These are phyloP conservation scores for Backusella psychrophila DNA, from an alignment of 192 early-diverging fungal species.

Conservation along the genomic window DNA sequence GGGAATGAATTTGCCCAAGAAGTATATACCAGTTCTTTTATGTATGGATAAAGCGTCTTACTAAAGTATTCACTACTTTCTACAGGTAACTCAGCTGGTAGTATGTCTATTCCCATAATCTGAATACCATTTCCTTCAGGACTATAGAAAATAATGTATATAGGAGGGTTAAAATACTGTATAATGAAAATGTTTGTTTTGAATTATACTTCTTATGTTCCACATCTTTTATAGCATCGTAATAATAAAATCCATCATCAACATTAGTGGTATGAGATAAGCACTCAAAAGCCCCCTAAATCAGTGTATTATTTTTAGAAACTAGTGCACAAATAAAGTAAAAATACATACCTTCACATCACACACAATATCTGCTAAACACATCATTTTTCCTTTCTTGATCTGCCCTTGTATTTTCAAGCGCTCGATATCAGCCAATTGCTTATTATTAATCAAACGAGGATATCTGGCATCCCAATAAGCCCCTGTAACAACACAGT, in stretches of 20 bases:
- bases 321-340: neutral
- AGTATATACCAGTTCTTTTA: slow-evolving; percentile 75
- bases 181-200: neutral
- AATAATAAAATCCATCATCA: slow-evolving; percentile 88
- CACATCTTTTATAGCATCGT: slow-evolving; percentile 71
- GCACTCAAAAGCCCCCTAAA: slow-evolving; percentile 90
- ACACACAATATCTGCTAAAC: slow-evolving; percentile 90
- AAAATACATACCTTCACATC: slow-evolving; percentile 72
- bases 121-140: slow-evolving; percentile 84
- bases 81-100: slow-evolving; percentile 94
- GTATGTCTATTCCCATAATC: slow-evolving; percentile 96
- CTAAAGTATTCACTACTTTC: slow-evolving; percentile 95
- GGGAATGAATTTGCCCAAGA: neutral
- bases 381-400: slow-evolving; percentile 71
- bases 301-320: neutral
- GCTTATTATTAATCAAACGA: slow-evolving; percentile 83
- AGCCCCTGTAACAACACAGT: slow-evolving; percentile 88
- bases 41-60: slow-evolving; percentile 75
- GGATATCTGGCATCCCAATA: slow-evolving; percentile 92
- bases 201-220: slow-evolving; percentile 68
- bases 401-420: slow-evolving; percentile 43
- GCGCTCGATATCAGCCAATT: slow-evolving; percentile 69
- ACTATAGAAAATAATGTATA: slow-evolving; percentile 20
- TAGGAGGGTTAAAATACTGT: slow-evolving; percentile 7
- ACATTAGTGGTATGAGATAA: slow-evolving; percentile 88